These are phyloP conservation scores for Penicillium digitatum DNA, from an alignment of 2,329 filamentous ascomycete genomes.

Conservation along the genomic window DNA sequence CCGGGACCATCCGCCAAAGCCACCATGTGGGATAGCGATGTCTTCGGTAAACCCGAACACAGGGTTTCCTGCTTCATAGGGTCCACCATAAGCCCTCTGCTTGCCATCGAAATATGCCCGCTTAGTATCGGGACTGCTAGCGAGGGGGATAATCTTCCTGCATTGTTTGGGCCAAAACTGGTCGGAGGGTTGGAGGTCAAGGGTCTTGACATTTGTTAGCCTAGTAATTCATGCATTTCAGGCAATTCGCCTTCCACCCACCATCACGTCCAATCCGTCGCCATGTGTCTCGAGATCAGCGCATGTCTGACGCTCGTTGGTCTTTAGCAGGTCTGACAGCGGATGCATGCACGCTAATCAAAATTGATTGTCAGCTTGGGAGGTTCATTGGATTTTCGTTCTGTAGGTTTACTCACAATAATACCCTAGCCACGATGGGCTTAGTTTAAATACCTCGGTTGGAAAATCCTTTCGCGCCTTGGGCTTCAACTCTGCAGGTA, in stretches of 20 bases:
- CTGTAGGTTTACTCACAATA: conserved; percentile 26
- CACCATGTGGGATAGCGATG: conserved; percentile 24
- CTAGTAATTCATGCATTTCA: not conserved
- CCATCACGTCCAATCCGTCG: conserved; percentile 23
- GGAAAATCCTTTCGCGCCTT: conserved; percentile 14
- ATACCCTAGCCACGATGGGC: conserved; percentile 32
- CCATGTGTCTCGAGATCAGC: conserved; percentile 30
- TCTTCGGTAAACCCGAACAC: conserved; percentile 38
- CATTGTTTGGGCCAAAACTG: conserved; percentile 31
- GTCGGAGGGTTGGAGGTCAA: conserved; percentile 20
- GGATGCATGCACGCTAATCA: conserved; percentile 38
- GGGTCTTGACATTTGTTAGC: conserved; percentile 18
- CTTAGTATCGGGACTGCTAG: not conserved
- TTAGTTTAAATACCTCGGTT: conserved; percentile 8
- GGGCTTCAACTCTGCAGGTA: conserved; percentile 20
- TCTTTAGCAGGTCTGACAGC: conserved; percentile 21
- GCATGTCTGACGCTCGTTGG: conserved; percentile 35
- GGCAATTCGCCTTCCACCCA: conserved; percentile 24
- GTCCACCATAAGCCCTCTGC: conserved; percentile 14
- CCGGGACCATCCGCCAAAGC: conserved; percentile 36
- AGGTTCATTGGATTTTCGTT: not conserved
- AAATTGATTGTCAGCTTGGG: conserved; percentile 1
- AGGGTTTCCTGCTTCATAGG: conserved; percentile 9
- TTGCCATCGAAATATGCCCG: conserved; percentile 28
- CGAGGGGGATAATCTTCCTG: conserved; percentile 20